Conservation (phyloP, 352 stramenopile genomes). For the Pythium folliculosum region DNA sequence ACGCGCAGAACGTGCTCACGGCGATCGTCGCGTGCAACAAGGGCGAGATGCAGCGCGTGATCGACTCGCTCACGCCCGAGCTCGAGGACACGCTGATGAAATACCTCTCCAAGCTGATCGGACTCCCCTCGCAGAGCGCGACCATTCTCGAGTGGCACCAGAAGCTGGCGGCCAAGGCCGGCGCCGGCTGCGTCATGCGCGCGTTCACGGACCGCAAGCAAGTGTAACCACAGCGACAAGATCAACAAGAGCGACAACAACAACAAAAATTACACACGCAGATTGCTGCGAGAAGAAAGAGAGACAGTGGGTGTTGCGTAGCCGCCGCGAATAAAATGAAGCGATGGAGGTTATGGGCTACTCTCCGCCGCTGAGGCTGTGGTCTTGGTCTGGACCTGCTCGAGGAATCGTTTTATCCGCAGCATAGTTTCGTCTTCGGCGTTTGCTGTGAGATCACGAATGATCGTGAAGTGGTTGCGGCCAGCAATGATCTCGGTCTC, state of each 20-base stretch:
- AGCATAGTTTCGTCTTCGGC: slow-evolving; percentile 42
- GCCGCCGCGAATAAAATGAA: too few species aligned
- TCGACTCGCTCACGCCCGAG: slow-evolving; percentile 70
- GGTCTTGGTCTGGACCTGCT: slow-evolving; percentile 6
- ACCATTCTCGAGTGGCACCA: slow-evolving; percentile 89
- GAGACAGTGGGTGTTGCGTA: too few species aligned
- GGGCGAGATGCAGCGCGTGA: slow-evolving; percentile 80
- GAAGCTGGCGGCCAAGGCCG: slow-evolving; percentile 83
- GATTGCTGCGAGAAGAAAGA: background rate
- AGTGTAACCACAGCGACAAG: slow-evolving; percentile 44
- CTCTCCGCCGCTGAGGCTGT: background rate
- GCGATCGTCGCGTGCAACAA: slow-evolving; percentile 85
- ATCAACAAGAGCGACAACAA: background rate
- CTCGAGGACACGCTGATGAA: slow-evolving; percentile 88
- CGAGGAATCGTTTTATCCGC: slow-evolving; percentile 50
- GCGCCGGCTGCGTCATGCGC: slow-evolving; percentile 86
- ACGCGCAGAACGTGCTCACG: slow-evolving; percentile 77
- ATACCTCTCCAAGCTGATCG: slow-evolving; percentile 86
- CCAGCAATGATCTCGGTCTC: slow-evolving; percentile 44
- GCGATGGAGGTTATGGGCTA: background rate
- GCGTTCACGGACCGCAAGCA: slow-evolving; percentile 88
- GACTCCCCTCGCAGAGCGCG: slow-evolving; percentile 73
- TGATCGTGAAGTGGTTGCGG: slow-evolving; percentile 79
- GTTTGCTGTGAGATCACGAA: slow-evolving; percentile 53
- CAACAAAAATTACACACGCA: slow-evolving; percentile 6